Conservation (phyloP, 2,329 filamentous ascomycete genomes). For the Trichoderma sp. region DNA sequence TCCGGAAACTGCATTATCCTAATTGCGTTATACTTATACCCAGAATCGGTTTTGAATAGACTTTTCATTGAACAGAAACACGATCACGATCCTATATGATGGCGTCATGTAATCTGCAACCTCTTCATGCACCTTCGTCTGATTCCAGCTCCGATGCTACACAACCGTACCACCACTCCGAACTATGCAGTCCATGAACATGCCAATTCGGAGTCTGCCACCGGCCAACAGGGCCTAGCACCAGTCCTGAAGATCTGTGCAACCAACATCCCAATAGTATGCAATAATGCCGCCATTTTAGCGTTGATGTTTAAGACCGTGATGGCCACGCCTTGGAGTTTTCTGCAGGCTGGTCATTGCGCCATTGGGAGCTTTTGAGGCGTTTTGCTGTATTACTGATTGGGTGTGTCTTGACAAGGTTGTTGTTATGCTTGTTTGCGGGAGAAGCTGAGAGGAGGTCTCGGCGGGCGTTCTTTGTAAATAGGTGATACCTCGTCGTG, state of each 20-base stretch:
- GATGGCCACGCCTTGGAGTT: neutral
- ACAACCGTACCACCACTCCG: neutral
- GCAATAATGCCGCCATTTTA: constrained; percentile 31
- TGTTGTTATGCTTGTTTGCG: constrained; percentile 9
- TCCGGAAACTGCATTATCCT: neutral
- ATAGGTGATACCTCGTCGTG: neutral
- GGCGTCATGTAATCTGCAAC: constrained; percentile 2
- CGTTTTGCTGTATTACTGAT: neutral
- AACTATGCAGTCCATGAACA: neutral
- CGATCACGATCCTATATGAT: neutral
- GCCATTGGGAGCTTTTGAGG: neutral
- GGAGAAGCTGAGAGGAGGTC: neutral
- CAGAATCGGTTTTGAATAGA: too few species aligned
- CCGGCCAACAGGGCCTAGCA: neutral
- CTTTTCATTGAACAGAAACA: neutral
- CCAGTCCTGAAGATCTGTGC: neutral
- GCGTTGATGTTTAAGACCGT: constrained; percentile 19
- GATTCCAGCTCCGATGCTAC: neutral
- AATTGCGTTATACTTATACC: too few species aligned
- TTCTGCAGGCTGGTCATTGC: neutral
- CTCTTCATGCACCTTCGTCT: neutral
- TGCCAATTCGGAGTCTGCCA: too few species aligned
- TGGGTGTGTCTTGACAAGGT: neutral
- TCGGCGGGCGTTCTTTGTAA: neutral
- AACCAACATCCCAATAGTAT: neutral